phyloP scores from a whole-genome alignment of 2,329 filamentous ascomycete genomes.

The Phyllosticta capitalensis region DNA sequence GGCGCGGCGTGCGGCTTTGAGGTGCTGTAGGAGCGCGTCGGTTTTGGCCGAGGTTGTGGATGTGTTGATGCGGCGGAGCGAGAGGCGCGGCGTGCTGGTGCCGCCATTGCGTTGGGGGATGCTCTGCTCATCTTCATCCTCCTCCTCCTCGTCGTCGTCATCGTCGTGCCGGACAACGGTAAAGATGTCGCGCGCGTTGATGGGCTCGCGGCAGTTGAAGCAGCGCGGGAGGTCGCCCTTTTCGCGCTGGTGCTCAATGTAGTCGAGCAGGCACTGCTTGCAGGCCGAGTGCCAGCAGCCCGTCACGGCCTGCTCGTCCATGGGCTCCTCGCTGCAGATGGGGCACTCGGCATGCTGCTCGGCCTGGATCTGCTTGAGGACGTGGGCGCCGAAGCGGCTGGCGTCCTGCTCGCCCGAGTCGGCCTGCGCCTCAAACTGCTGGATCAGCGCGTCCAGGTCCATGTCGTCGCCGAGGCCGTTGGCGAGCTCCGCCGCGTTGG shows the following conservation, averaged over 20 bases:
- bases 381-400: conserved; percentile 75
- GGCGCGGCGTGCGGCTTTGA: conserved; percentile 57
- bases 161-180: conserved; percentile 75
- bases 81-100: conserved; percentile 40
- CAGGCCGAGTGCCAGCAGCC: conserved; percentile 97
- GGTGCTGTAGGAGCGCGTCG: conserved; percentile 63
- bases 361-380: conserved; percentile 81
- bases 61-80: conserved; percentile 50
- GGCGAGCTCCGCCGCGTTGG: conserved; percentile 64
- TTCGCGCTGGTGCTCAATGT: conserved; percentile 76
- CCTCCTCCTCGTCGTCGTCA: conserved; percentile 28
- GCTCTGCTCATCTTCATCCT: conserved; percentile 22
- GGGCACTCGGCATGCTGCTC: conserved; percentile 86
- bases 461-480: conserved; percentile 88
- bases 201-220: conserved; percentile 78
- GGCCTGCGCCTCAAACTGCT: conserved; percentile 65
- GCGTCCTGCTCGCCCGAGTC: conserved; percentile 44
- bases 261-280: conserved; percentile 83
- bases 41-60: conserved; percentile 84
- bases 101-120: conserved; percentile 19
- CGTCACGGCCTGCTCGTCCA: conserved; percentile 89
- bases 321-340: conserved; percentile 89
- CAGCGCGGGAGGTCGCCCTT: conserved; percentile 69
- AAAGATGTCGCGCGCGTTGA: conserved; percentile 79
- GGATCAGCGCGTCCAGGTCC: conserved; percentile 80